Evolutionary conservation across 495 filamentous ascomycete species (phyloP).

Genomic region (Elaphomyces granulatus): DNA sequence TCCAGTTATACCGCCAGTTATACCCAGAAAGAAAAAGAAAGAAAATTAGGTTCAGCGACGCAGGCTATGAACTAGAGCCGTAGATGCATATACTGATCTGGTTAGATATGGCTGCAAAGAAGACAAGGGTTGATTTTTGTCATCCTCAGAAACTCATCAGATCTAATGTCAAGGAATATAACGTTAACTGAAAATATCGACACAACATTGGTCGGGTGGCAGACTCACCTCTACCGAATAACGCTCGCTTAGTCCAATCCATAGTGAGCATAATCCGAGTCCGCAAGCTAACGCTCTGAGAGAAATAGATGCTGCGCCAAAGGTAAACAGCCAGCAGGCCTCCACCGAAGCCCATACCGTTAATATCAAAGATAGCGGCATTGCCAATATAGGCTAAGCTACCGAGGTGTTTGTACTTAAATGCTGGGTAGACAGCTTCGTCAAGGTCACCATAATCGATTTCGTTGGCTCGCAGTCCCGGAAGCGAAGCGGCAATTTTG

Average conservation of each 20-base stretch:
- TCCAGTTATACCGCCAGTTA: no score
- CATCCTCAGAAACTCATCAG: constrained; percentile 57
- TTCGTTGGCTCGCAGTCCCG: constrained; percentile 64
- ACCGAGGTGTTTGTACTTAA: constrained; percentile 86
- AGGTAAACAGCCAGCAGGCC: constrained; percentile 90
- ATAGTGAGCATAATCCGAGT: constrained; percentile 85
- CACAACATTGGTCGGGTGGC: constrained; percentile 3
- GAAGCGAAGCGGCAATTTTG: constrained; percentile 67
- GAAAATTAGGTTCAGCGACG: no score
- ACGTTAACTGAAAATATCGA: constrained; percentile 8
- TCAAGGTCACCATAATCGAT: constrained; percentile 83
- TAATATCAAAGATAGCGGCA: constrained; percentile 81
- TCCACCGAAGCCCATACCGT: constrained; percentile 63
- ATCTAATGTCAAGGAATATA: constrained; percentile 27
- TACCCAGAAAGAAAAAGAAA: no score
- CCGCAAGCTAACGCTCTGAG: constrained; percentile 87
- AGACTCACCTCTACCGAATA: constrained; percentile 87
- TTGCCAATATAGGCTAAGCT: constrained; percentile 95
- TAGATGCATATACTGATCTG: no score
- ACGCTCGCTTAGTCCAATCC: constrained; percentile 92
- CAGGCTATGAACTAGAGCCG: no score
- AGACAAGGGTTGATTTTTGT: constrained; percentile 1
- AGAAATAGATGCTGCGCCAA: constrained; percentile 95
- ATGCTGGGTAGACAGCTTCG: constrained; percentile 85
- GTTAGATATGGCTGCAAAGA: no score